Evolutionary conservation across 192 early-diverging fungal genomes (phyloP).

Genomic region (Cetraspora pellucida): DNA sequence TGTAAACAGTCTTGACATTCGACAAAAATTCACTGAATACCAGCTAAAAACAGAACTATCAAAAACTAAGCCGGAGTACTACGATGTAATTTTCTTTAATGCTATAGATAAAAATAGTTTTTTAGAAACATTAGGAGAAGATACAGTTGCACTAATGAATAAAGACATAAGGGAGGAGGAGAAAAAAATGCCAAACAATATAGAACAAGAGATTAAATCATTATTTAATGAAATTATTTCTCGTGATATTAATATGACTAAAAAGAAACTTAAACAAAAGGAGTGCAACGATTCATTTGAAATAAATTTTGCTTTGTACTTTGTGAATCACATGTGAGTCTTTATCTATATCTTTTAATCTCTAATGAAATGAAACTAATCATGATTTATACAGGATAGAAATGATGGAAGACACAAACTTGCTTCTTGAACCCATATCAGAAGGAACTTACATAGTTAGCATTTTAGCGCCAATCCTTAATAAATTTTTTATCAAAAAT

Average conservation of each 20-base stretch:
- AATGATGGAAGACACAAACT: slow-evolving; percentile 1
- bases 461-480: neutral
- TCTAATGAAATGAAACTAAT: neutral
- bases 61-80: slow-evolving; percentile 1
- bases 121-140: slow-evolving; percentile 16
- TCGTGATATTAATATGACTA: neutral
- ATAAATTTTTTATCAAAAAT: slow-evolving; percentile 24
- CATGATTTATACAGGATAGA: slow-evolving; percentile 21
- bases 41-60: slow-evolving; percentile 12
- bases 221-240: slow-evolving; percentile 6
- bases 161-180: slow-evolving; percentile 13
- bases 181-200: slow-evolving; percentile 15
- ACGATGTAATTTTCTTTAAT: slow-evolving; percentile 15
- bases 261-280: slow-evolving; percentile 15
- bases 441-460: slow-evolving; percentile 12
- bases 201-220: slow-evolving; percentile 13
- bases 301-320: neutral
- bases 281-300: neutral
- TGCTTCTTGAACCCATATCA: slow-evolving; percentile 15
- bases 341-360: slow-evolving; percentile 14
- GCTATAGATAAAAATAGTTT: slow-evolving; percentile 16
- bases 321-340: slow-evolving; percentile 24
- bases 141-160: neutral
- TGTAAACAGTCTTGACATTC: slow-evolving; percentile 23
- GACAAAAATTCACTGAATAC: slow-evolving; percentile 19